Evolutionary conservation across 495 filamentous ascomycete species (phyloP).

Genomic region (Neurospora discreta): DNA sequence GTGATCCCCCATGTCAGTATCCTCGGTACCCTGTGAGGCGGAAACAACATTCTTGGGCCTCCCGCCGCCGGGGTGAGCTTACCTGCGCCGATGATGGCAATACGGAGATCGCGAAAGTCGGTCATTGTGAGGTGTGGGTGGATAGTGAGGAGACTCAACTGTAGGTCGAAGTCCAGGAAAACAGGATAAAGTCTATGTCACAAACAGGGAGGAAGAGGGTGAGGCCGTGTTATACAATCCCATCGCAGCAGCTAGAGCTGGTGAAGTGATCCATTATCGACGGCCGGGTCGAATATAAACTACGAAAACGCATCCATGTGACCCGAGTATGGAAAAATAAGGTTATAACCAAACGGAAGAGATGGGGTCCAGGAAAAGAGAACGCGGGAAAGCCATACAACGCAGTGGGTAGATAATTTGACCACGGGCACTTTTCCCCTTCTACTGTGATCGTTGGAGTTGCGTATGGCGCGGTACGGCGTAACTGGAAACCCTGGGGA

Average conservation of each 20-base stretch:
- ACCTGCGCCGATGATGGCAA: constrained; percentile 36
- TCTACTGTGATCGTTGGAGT: background rate
- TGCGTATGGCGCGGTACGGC: background rate
- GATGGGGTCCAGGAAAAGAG: background rate
- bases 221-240: background rate
- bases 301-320: background rate
- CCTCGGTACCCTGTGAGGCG: background rate
- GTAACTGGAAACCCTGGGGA: background rate
- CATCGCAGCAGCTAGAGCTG: background rate
- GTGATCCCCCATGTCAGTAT: background rate
- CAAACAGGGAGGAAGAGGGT: background rate
- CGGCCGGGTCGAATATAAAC: background rate
- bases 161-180: background rate
- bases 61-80: background rate
- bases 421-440: background rate
- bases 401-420: background rate
- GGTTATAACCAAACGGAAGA: background rate
- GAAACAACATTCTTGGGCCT: background rate
- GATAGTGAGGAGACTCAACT: background rate
- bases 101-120: constrained; percentile 29
- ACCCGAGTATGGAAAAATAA: background rate
- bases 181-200: background rate
- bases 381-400: background rate
- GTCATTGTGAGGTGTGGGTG: constrained; percentile 18
- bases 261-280: background rate